A percentile compares a stretch with the other conserved stretches of the same genome.
These are phyloP conservation scores for Tolypocladium ovalisporum DNA, from an alignment of 2,329 filamentous ascomycete species.

Conservation along the genomic window DNA sequence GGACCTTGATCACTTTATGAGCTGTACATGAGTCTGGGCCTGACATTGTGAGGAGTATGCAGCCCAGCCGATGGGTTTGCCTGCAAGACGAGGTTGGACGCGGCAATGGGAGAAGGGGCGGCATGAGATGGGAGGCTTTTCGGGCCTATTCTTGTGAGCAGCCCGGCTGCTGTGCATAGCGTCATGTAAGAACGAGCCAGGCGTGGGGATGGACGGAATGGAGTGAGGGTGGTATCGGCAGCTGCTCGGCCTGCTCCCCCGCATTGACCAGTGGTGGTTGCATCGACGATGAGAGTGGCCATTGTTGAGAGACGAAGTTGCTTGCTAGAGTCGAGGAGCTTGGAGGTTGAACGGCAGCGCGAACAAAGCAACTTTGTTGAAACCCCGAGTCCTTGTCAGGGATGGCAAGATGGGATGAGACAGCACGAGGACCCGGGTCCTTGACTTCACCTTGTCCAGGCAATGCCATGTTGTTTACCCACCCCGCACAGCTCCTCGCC, in stretches of 20 bases:
- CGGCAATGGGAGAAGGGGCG: neutral
- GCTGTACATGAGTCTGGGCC: neutral
- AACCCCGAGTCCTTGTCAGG: neutral
- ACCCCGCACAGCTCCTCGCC: neutral
- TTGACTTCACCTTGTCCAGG: neutral
- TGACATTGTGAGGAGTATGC: neutral
- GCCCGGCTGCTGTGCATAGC: neutral
- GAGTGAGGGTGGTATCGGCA: neutral
- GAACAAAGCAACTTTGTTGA: too few species aligned
- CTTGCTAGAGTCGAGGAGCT: neutral
- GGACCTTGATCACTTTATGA: too few species aligned
- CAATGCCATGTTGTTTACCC: neutral
- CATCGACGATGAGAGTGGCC: too few species aligned
- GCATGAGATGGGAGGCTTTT: neutral
- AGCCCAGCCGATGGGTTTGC: neutral
- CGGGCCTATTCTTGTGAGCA: neutral
- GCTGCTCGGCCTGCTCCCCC: neutral
- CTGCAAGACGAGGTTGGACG: too few species aligned
- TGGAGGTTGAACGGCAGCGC: neutral
- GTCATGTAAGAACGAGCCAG: neutral
- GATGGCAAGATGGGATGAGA: neutral
- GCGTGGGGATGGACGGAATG: neutral
- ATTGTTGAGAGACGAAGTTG: too few species aligned
- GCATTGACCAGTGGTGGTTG: too few species aligned
- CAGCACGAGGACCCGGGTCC: neutral